These are phyloP conservation scores for Saccharomyces uvarum DNA, from an alignment of 1,139 yeast species.

Conservation along the genomic window DNA sequence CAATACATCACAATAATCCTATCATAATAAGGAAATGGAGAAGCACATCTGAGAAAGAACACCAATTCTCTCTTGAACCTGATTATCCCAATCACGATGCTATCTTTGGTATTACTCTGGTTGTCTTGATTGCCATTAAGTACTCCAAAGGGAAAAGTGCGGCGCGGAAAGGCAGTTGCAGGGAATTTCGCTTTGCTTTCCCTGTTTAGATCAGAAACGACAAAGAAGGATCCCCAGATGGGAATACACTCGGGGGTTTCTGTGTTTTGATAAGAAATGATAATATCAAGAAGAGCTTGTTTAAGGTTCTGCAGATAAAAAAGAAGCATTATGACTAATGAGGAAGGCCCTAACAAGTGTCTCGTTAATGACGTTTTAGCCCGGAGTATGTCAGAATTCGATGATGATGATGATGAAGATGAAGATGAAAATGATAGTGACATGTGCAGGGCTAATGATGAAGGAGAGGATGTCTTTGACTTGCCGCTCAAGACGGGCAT, in stretches of 20 bases:
- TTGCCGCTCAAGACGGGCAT: constrained; percentile 22
- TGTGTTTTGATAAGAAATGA: neutral
- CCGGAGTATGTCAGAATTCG: constrained; percentile 9
- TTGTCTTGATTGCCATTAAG: neutral
- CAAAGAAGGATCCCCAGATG: neutral
- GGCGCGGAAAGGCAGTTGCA: neutral
- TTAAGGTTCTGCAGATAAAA: neutral
- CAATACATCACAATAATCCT: constrained; percentile 1
- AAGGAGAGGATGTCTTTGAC: constrained; percentile 15
- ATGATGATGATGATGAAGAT: constrained; percentile 13
- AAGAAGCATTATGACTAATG: constrained; percentile 2
- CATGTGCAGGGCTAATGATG: constrained; percentile 8
- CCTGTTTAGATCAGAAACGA: neutral
- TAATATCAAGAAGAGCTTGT: neutral
- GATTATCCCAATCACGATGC: too few species aligned
- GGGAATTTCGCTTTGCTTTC: neutral
- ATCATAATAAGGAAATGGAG: neutral
- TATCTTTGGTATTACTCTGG: neutral
- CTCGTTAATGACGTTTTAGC: constrained; percentile 7
- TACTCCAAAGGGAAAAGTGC: neutral
- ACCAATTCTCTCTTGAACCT: too few species aligned
- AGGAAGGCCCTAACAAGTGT: constrained; percentile 5
- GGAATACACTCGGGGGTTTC: neutral
- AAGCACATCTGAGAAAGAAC: too few species aligned
- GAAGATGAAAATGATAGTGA: constrained; percentile 9